A percentile compares a stretch with the other conserved stretches of the same genome.
phyloP scores from a whole-genome alignment of 2,329 filamentous ascomycete species.

The Torrubiellomyces zombiae region DNA sequence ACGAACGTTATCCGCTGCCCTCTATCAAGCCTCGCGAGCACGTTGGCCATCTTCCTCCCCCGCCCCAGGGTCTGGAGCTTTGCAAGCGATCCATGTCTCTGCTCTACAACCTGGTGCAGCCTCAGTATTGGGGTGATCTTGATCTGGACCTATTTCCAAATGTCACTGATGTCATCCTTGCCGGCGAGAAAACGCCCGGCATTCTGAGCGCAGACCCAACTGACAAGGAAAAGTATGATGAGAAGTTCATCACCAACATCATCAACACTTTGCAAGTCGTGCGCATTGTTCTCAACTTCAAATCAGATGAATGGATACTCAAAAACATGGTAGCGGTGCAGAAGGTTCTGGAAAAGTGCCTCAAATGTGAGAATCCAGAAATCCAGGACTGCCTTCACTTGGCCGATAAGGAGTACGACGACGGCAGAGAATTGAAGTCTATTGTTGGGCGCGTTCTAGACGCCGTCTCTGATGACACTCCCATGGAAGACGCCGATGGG shows the following conservation, averaged over 20 bases:
- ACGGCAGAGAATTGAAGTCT: conserved; percentile 54
- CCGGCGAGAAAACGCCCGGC: conserved; percentile 56
- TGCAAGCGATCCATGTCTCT: conserved; percentile 72
- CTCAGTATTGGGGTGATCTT: conserved; percentile 79
- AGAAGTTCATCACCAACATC: conserved; percentile 72
- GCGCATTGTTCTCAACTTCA: conserved; percentile 74
- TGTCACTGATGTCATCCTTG: conserved; percentile 71
- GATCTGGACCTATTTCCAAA: conserved; percentile 86
- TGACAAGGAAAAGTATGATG: conserved; percentile 59
- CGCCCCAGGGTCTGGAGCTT: conserved; percentile 52
- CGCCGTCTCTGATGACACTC: conserved; percentile 61
- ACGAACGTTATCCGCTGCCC: conserved; percentile 67
- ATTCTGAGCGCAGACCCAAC: conserved; percentile 41
- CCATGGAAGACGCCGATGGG: conserved; percentile 61
- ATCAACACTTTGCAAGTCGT: conserved; percentile 90
- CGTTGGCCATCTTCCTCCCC: conserved; percentile 25
- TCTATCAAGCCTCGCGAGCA: conserved; percentile 49
- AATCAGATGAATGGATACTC: conserved; percentile 80
- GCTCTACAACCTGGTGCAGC: conserved; percentile 69
- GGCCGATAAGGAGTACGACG: conserved; percentile 51
- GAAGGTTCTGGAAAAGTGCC: conserved; percentile 74
- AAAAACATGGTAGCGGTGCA: conserved; percentile 63
- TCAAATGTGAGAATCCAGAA: conserved; percentile 79
- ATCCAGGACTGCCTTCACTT: conserved; percentile 84
- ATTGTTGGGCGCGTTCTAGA: conserved; percentile 72